Base-by-base conservation (phyloP, 2,329 filamentous ascomycete species). In the Aspergillus proliferans region DNA sequence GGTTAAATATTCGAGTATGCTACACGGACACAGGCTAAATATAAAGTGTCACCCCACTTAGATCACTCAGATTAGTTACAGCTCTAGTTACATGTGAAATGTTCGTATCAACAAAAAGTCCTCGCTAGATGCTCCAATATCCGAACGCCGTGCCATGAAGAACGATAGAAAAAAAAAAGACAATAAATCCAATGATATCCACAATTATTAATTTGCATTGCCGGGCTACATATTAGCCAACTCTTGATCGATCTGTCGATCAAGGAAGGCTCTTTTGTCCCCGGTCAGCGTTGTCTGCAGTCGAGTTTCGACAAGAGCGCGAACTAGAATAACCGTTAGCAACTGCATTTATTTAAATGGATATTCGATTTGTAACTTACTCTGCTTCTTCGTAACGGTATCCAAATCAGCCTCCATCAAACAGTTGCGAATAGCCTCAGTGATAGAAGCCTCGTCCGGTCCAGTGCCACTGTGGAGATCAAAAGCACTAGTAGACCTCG, bases 311-410 rank as follows among this genome's bases (percentile, higher is more conserved):
- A 95, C 90, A 41, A 97, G 79, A 3, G 88, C 91, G 45, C 88
- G 81, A 49, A 93, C 86, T 75, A 34, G 22, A 12, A 15, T 3
- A 5, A 30, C 28, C 38, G 45, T 57, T 48, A 53, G 52, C 9
- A 8, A 26, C 3, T 14, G 9, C n/a, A 33, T 19, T 42, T 18
- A 8, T 19, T 46, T 36, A 30, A 33, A 34, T 22, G 41, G 19
- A 12, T 47, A 34, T n/a, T 3, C 8, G 33, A 28, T 36, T n/a
- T 1, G 15, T 7, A 36, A 65, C 68, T 75, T 75, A 66, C 83
- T 73, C 73, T 97, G 92, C 76, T 98, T 98, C 83, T 97, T 98
- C 6, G 93, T 98, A 43, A 97, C 88, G n/a, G 81, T 92, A 67
- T 98, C 93, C 39, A 98, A 77, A 68, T 98, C 92, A 0, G 96